Evolutionary conservation across 2,329 filamentous ascomycete genomes (phyloP).

Genomic region (Ceratocystis cubensis): DNA sequence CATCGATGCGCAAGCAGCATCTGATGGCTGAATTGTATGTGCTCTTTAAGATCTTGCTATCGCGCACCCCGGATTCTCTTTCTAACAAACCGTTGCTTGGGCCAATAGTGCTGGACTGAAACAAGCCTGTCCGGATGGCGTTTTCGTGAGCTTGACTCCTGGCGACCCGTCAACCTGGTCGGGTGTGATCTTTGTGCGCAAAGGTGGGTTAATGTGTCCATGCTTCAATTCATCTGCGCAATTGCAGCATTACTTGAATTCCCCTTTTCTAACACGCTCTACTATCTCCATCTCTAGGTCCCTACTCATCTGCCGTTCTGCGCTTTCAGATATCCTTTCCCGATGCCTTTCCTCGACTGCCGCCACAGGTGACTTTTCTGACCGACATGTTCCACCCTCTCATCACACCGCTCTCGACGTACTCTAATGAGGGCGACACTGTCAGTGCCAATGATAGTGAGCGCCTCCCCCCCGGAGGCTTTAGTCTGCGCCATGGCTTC

Average conservation of each 20-base stretch:
- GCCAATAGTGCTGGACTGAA: slow-evolving; percentile 61
- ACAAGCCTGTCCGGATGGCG: slow-evolving; percentile 68
- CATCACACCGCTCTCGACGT: slow-evolving; percentile 84
- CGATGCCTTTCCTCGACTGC: slow-evolving; percentile 60
- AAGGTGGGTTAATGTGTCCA: slow-evolving; percentile 45
- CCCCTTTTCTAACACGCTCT: background rate
- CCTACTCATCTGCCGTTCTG: slow-evolving; percentile 75
- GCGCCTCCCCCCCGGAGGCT: slow-evolving; percentile 72
- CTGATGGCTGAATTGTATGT: slow-evolving; percentile 67
- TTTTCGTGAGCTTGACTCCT: slow-evolving; percentile 75
- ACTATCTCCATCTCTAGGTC: slow-evolving; percentile 42
- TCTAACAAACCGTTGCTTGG: background rate
- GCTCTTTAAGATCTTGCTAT: background rate
- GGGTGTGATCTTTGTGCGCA: slow-evolving; percentile 80
- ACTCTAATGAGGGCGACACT: slow-evolving; percentile 61
- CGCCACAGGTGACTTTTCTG: slow-evolving; percentile 75
- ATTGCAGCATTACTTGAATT: background rate
- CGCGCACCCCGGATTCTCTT: background rate
- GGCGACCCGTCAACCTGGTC: slow-evolving; percentile 74
- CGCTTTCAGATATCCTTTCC: slow-evolving; percentile 87
- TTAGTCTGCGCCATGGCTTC: slow-evolving; percentile 83
- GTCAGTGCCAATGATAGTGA: slow-evolving; percentile 76
- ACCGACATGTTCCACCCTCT: slow-evolving; percentile 94
- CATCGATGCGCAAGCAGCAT: slow-evolving; percentile 57
- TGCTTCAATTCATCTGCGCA: background rate